phyloP scores from a whole-genome alignment of 768 basidiomycete genomes.

The Termitomyces bulborhizus region DNA sequence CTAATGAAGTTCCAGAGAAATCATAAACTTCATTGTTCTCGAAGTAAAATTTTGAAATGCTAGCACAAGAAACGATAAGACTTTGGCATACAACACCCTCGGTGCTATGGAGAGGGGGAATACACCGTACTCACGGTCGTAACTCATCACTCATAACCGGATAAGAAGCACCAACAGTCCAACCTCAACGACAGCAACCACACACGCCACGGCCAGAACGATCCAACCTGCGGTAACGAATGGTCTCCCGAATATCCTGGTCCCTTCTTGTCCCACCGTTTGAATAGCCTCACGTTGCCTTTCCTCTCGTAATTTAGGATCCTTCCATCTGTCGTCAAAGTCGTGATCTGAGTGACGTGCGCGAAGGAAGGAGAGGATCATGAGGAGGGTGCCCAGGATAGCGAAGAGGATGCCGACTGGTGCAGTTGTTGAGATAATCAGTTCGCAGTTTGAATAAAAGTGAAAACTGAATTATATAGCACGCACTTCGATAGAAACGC shows the following conservation, averaged over 20 bases:
- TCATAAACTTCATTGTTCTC: not conserved
- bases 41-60: not conserved
- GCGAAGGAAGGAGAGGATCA: conserved; percentile 52
- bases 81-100: not conserved
- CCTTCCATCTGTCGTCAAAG: conserved; percentile 58
- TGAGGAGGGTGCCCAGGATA: conserved; percentile 54
- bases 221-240: conserved; percentile 81
- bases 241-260: conserved; percentile 65
- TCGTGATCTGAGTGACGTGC: conserved; percentile 66
- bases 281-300: conserved; percentile 32
- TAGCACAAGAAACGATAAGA: not conserved
- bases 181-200: conserved; percentile 62
- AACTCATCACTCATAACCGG: conserved; percentile 7
- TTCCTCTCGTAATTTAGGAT: conserved; percentile 22
- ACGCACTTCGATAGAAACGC: conserved; percentile 67
- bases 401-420: conserved; percentile 59
- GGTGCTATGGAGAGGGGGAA: too few relatives aligned
- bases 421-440: not conserved
- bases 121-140: not conserved
- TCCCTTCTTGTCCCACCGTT: conserved; percentile 56
- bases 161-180: conserved; percentile 60
- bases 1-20: not conserved
- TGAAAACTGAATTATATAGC: too few relatives aligned
- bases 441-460: not conserved
- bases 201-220: conserved; percentile 49